These are phyloP conservation scores for Blastobotrys petasosporus DNA, from an alignment of 1,139 yeast genomes.

Conservation along the genomic window DNA sequence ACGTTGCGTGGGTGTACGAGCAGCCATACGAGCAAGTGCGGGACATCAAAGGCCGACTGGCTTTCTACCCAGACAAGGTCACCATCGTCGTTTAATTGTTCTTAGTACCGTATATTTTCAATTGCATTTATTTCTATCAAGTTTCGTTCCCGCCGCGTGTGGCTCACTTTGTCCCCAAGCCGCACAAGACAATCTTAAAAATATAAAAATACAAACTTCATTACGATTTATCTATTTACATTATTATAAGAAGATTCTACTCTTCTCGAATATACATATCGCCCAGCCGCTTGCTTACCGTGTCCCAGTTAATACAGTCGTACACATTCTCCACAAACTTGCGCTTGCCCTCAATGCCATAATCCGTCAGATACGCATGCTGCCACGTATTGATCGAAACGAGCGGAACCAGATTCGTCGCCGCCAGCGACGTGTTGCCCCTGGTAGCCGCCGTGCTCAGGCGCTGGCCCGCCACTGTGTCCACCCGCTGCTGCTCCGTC, in stretches of 20 bases:
- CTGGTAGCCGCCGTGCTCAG: slow-evolving; percentile 10
- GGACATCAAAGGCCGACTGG: slow-evolving; percentile 12
- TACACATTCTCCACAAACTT: slow-evolving; percentile 70
- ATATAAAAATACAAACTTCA: no score
- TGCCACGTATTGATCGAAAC: slow-evolving; percentile 83
- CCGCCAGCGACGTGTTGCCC: slow-evolving; percentile 12
- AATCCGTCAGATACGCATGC: slow-evolving; percentile 74
- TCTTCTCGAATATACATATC: not conserved
- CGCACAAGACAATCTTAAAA: no score
- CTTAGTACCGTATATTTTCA: no score
- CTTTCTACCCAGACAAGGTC: slow-evolving; percentile 12
- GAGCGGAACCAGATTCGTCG: slow-evolving; percentile 51
- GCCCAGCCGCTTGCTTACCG: slow-evolving; percentile 37
- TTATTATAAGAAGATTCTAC: not conserved
- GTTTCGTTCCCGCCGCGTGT: no score
- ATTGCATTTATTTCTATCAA: no score
- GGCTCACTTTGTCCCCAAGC: no score
- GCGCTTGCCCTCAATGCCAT: slow-evolving; percentile 75
- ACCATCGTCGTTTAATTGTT: not conserved
- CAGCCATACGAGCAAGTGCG: slow-evolving; percentile 14
- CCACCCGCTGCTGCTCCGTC: slow-evolving; percentile 13
- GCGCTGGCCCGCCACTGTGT: slow-evolving; percentile 34
- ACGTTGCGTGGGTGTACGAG: slow-evolving; percentile 19
- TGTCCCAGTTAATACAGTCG: slow-evolving; percentile 84
- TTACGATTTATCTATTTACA: no score